phyloP scores from a whole-genome alignment of 1,284 basidiomycete genomes.

The Cerioporus squamosus region DNA sequence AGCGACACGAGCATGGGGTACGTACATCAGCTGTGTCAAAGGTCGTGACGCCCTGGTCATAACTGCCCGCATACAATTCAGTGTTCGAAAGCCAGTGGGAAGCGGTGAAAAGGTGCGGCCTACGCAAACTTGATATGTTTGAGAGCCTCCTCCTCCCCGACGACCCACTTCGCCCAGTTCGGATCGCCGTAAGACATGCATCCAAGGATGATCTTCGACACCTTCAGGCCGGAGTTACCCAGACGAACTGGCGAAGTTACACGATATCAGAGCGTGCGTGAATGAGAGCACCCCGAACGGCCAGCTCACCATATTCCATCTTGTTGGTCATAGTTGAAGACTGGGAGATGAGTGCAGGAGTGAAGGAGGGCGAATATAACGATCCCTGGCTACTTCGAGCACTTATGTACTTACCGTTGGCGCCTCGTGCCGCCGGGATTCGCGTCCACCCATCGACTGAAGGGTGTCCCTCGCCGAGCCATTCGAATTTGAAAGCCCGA shows the following conservation, averaged over 20 bases:
- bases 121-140: slow-evolving; percentile 44
- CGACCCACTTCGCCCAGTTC: slow-evolving; percentile 42
- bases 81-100: neutral
- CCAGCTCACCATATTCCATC: no score
- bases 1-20: neutral
- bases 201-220: slow-evolving; percentile 47
- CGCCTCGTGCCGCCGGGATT: no score
- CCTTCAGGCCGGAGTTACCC: slow-evolving; percentile 51
- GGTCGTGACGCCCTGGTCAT: slow-evolving; percentile 52
- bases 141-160: slow-evolving; percentile 45
- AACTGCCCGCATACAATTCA: slow-evolving; percentile 9
- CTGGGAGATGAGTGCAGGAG: no score
- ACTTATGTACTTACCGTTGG: no score
- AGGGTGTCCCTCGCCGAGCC: no score
- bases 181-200: slow-evolving; percentile 47
- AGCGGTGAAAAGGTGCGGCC: slow-evolving; percentile 9
- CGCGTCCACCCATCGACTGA: no score
- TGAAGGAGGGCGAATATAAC: no score
- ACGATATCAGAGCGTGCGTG: neutral
- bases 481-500: no score
- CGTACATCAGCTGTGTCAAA: slow-evolving; percentile 54
- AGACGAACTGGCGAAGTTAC: slow-evolving; percentile 38
- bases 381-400: no score
- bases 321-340: no score
- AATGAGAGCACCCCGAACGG: no score